Conservation (phyloP, 805 yeast genomes). For the Candida hungchunana region DNA sequence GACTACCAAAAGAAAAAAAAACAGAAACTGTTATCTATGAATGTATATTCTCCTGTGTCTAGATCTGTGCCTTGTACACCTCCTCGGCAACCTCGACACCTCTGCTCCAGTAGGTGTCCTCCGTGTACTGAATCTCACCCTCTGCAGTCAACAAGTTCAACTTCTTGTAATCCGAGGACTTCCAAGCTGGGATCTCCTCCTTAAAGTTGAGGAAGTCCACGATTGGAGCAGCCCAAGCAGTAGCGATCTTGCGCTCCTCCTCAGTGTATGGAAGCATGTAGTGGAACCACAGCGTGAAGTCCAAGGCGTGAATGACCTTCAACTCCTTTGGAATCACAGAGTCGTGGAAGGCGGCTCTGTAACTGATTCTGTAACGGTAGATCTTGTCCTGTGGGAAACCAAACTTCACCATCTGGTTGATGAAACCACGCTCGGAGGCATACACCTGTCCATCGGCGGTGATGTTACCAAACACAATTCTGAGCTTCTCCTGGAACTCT, state of each 20-base stretch:
- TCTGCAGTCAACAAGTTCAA: conserved; percentile 28
- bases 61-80: conserved; percentile 25
- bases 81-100: conserved; percentile 32
- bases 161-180: conserved; percentile 23
- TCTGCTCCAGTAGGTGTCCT: conserved; percentile 36
- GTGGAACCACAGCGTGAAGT: conserved; percentile 34
- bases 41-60: too few relatives aligned
- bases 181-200: conserved; percentile 30
- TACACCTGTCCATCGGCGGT: conserved; percentile 38
- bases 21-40: too few relatives aligned
- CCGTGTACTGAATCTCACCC: conserved; percentile 27
- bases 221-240: conserved; percentile 30
- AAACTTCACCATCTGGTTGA: conserved; percentile 23
- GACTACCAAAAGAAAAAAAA: too few relatives aligned
- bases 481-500: conserved; percentile 19
- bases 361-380: conserved; percentile 31
- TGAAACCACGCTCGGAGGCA: conserved; percentile 34
- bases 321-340: conserved; percentile 19
- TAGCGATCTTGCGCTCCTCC: conserved; percentile 25
- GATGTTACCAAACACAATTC: conserved; percentile 31
- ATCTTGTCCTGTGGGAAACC: conserved; percentile 29
- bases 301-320: conserved; percentile 36
- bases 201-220: conserved; percentile 27
- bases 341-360: conserved; percentile 27
- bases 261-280: conserved; percentile 23